These are phyloP conservation scores for Macrocybe sp. DNA, from an alignment of 1,284 basidiomycete genomes.

Conservation along the genomic window DNA sequence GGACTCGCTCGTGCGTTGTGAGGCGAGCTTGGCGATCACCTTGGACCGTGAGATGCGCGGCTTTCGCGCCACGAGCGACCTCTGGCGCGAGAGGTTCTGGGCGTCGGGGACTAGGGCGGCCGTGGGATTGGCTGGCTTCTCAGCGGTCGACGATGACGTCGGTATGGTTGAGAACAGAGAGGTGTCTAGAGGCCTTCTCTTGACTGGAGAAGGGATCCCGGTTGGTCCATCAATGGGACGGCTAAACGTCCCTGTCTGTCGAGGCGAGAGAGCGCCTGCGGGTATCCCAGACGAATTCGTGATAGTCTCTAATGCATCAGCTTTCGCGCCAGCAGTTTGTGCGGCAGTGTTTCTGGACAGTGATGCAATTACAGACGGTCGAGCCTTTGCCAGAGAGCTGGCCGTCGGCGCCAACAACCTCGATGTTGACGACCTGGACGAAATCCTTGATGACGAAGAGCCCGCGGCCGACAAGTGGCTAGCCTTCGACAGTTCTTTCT, in stretches of 20 bases:
- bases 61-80: conserved; percentile 43
- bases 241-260: conserved; percentile 45
- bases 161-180: background rate
- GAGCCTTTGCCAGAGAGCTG: conserved; percentile 65
- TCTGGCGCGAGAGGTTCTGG: conserved; percentile 15
- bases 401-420: conserved; percentile 69
- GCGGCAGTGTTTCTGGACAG: conserved; percentile 12
- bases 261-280: conserved; percentile 19
- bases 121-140: background rate
- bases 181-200: conserved; percentile 11
- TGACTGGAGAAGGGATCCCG: conserved; percentile 31
- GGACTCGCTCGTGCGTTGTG: conserved; percentile 39
- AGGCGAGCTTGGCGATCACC: conserved; percentile 69
- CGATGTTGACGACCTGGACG: conserved; percentile 33
- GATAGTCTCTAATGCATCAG: conserved; percentile 32
- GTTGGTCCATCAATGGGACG: conserved; percentile 40
- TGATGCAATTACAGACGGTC: conserved; percentile 17
- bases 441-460: conserved; percentile 19
- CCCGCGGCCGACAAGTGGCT: conserved; percentile 4
- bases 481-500: conserved; percentile 13
- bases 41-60: conserved; percentile 75
- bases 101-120: conserved; percentile 1
- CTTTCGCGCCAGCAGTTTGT: conserved; percentile 5
- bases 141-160: background rate
- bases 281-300: conserved; percentile 34